Conservation (phyloP, 352 stramenopile genomes). For the Pythium pyrilobum region DNA sequence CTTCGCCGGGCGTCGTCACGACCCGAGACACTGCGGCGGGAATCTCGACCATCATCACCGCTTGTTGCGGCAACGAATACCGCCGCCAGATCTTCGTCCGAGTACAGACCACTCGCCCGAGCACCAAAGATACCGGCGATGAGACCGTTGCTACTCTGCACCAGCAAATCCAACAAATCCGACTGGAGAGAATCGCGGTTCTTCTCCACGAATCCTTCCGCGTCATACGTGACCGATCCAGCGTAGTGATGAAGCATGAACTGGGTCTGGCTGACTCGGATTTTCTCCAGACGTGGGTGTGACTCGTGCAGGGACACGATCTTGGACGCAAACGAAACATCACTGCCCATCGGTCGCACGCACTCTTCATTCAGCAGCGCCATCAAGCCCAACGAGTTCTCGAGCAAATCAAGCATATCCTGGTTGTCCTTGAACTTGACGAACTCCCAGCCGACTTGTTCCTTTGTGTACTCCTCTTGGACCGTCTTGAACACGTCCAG, state of each 20-base stretch:
- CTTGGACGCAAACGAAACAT: constrained; percentile 86
- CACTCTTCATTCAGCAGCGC: constrained; percentile 90
- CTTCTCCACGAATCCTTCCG: constrained; percentile 82
- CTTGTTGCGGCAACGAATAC: constrained; percentile 44
- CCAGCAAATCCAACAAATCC: constrained; percentile 67
- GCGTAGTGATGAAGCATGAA: constrained; percentile 86
- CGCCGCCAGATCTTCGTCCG: constrained; percentile 55
- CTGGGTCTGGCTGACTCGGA: constrained; percentile 60
- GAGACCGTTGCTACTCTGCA: constrained; percentile 63
- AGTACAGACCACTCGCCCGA: constrained; percentile 38
- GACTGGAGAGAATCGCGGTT: constrained; percentile 85
- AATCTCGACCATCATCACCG: no score
- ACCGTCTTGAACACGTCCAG: constrained; percentile 85
- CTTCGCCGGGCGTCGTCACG: constrained; percentile 35
- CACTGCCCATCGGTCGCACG: constrained; percentile 82
- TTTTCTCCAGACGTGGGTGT: constrained; percentile 73
- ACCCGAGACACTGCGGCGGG: no score
- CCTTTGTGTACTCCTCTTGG: constrained; percentile 75
- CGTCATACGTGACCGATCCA: constrained; percentile 74
- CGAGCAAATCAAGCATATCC: constrained; percentile 86
- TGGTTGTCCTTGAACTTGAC: constrained; percentile 88
- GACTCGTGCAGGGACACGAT: constrained; percentile 78
- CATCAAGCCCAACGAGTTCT: constrained; percentile 88
- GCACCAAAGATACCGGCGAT: constrained; percentile 71
- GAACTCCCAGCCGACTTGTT: constrained; percentile 74